phyloP scores from a whole-genome alignment of 495 filamentous ascomycete genomes.

The Hyaloscypha finlandica region DNA sequence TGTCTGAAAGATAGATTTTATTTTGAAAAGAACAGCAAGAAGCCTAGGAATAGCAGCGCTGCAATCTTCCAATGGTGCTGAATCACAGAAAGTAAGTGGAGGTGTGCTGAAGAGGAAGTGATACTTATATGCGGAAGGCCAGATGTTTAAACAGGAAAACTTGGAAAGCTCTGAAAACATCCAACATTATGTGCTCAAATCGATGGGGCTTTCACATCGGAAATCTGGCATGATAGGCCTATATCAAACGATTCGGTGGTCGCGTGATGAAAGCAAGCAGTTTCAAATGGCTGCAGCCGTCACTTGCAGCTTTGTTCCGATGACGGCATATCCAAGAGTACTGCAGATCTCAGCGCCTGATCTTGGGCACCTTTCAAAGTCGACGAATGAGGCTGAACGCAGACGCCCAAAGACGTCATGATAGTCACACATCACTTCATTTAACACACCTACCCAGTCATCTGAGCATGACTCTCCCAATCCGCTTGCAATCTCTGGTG shows the following conservation, averaged over 20 bases:
- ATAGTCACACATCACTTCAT: background rate
- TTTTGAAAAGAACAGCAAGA: background rate
- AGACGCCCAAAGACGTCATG: background rate
- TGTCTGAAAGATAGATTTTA: background rate
- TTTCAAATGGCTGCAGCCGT: slow-evolving; percentile 1
- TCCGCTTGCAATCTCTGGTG: background rate
- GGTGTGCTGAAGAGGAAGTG: background rate
- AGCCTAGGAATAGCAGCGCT: background rate
- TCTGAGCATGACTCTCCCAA: slow-evolving; percentile 1
- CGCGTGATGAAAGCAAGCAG: background rate
- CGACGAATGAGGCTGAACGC: background rate
- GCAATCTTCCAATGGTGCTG: background rate
- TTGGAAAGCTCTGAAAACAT: background rate
- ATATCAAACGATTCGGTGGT: background rate
- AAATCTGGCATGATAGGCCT: background rate
- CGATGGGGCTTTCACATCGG: background rate
- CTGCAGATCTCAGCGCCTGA: background rate
- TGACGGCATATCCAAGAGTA: background rate
- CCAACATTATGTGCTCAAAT: background rate
- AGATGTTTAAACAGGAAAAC: slow-evolving; percentile 2
- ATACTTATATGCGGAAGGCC: background rate
- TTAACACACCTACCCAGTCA: background rate
- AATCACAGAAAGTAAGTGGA: background rate
- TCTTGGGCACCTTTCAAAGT: background rate
- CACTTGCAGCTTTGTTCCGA: background rate